Conservation (phyloP, 257 asterid species). For the Verbascum thapsus region DNA sequence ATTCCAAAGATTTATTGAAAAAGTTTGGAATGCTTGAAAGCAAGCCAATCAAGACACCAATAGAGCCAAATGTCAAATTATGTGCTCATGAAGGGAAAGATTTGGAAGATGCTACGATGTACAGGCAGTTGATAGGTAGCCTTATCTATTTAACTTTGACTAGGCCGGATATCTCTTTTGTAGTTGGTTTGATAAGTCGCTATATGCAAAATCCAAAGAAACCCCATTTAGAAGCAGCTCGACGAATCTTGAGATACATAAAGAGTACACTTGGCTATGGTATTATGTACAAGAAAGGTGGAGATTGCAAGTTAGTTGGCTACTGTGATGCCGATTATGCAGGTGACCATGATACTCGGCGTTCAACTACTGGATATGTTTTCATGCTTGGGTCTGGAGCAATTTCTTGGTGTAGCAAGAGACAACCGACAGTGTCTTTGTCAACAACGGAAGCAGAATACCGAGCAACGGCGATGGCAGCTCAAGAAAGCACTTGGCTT, state of each 20-base stretch:
- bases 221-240: slow-evolving; percentile 15
- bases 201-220: slow-evolving; percentile 26
- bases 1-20: not conserved
- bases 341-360: slow-evolving; percentile 4
- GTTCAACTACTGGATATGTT: slow-evolving; percentile 11
- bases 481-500: too few species aligned
- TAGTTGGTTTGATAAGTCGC: slow-evolving; percentile 1
- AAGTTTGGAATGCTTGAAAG: slow-evolving; percentile 7
- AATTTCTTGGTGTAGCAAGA: not conserved
- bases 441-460: not conserved
- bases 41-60: not conserved
- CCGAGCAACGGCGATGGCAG: not conserved
- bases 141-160: slow-evolving; percentile 16
- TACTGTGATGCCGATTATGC: slow-evolving; percentile 14
- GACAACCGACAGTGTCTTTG: not conserved
- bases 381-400: not conserved
- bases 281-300: not conserved
- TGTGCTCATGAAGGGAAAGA: slow-evolving; percentile 8
- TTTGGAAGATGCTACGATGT: slow-evolving; percentile 17
- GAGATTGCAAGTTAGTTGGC: not conserved
- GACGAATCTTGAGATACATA: not conserved
- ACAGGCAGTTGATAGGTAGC: slow-evolving; percentile 4
- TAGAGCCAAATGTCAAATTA: slow-evolving; percentile 15
- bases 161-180: not conserved
- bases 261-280: slow-evolving; percentile 13